A percentile compares a stretch with the other conserved stretches of the same genome.
Conservation (phyloP, 768 basidiomycete genomes). For the Phanerodontia chrysosporium region DNA sequence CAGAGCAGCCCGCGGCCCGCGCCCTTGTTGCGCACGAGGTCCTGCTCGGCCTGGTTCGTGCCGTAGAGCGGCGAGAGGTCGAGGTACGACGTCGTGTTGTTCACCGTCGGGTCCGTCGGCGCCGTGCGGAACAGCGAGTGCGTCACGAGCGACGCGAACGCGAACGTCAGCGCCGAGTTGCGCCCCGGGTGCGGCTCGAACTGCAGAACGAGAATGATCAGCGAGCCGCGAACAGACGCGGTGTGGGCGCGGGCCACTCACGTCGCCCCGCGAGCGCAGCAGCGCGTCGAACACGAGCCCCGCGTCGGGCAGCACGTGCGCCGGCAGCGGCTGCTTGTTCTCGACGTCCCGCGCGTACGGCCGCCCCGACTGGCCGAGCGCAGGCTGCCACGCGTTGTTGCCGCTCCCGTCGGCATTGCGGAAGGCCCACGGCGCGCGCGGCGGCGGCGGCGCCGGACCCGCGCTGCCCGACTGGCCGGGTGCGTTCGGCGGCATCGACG, state of each 20-base stretch:
- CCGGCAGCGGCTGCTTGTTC: conserved; percentile 36
- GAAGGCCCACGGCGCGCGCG: conserved; percentile 24
- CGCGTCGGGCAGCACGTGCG: conserved; percentile 45
- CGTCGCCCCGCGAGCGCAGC: conserved; percentile 26
- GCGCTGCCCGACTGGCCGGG: background rate
- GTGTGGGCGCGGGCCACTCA: conserved; percentile 26
- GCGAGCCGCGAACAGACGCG: conserved; percentile 25
- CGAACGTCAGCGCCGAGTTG: conserved; percentile 28
- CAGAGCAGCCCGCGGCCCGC: conserved; percentile 48
- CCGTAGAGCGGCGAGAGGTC: conserved; percentile 58
- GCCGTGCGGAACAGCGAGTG: conserved; percentile 43
- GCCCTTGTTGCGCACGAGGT: conserved; percentile 42
- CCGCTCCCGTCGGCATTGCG: conserved; percentile 46
- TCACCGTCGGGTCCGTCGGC: conserved; percentile 37
- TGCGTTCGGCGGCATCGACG: conserved; percentile 10
- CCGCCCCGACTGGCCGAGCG: conserved; percentile 46
- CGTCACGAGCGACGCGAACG: conserved; percentile 23
- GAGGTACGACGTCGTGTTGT: conserved; percentile 52
- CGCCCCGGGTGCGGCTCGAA: conserved; percentile 28
- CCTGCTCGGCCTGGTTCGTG: conserved; percentile 34
- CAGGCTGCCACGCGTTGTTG: conserved; percentile 42
- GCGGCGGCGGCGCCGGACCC: conserved; percentile 1
- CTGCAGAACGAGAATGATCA: conserved; percentile 15
- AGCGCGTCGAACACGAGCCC: conserved; percentile 36
- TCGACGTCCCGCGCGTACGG: conserved; percentile 54